These are phyloP conservation scores for Pyrenula aspistea DNA, from an alignment of 495 filamentous ascomycete species.

Conservation along the genomic window DNA sequence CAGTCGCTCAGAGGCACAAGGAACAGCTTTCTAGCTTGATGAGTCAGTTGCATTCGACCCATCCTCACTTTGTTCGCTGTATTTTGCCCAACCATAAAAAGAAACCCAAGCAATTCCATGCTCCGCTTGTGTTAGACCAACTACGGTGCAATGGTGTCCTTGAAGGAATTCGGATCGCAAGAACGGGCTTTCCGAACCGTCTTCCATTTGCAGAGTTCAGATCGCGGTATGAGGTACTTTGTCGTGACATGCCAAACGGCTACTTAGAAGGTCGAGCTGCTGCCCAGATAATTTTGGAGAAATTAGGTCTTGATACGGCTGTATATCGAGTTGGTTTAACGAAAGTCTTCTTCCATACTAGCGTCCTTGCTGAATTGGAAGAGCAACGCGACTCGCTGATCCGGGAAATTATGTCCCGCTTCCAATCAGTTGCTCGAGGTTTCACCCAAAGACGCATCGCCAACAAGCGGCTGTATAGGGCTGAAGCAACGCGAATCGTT, in stretches of 20 bases:
- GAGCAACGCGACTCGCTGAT: constrained; percentile 89
- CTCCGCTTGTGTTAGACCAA: constrained; percentile 85
- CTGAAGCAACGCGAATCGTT: constrained; percentile 89
- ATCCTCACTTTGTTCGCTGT: constrained; percentile 96
- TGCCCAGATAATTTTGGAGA: constrained; percentile 79
- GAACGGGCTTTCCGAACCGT: constrained; percentile 96
- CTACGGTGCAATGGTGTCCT: constrained; percentile 96
- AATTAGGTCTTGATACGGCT: constrained; percentile 68
- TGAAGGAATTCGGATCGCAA: constrained; percentile 93
- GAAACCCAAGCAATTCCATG: constrained; percentile 82
- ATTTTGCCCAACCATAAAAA: constrained; percentile 99
- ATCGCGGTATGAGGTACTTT: constrained; percentile 94
- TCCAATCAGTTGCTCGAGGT: constrained; percentile 83
- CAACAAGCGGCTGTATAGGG: constrained; percentile 84
- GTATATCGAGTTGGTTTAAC: constrained; percentile 91
- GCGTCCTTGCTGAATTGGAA: constrained; percentile 92
- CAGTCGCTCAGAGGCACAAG: constrained; percentile 94
- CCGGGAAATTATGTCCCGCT: constrained; percentile 81
- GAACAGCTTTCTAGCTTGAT: constrained; percentile 92
- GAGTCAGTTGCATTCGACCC: constrained; percentile 89
- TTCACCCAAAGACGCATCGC: constrained; percentile 79
- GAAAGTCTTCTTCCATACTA: constrained; percentile 96
- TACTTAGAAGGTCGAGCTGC: constrained; percentile 83
- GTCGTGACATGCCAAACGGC: constrained; percentile 75
- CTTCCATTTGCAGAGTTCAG: constrained; percentile 88